Conservation (phyloP, 148 eudicot species). For the Chenopodium suecicum region DNA sequence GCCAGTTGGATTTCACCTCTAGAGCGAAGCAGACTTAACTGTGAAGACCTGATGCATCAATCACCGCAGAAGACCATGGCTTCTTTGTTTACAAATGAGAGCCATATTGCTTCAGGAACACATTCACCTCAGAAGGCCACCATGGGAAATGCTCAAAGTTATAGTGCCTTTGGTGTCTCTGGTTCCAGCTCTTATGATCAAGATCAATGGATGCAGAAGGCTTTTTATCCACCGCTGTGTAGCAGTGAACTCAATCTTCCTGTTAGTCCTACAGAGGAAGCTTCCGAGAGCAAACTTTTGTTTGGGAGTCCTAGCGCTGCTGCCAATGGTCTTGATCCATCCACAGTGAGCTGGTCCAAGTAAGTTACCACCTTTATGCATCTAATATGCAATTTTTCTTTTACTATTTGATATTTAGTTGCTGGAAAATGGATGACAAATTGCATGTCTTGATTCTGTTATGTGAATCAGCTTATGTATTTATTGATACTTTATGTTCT, state of each 20-base stretch:
- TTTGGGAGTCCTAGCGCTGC: conserved; percentile 55
- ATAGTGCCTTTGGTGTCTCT: conserved; percentile 42
- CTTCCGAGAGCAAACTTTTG: conserved; percentile 41
- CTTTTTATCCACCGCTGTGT: conserved; percentile 43
- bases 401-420: conserved; percentile 9
- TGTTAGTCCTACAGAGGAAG: conserved; percentile 44
- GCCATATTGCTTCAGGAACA: conserved; percentile 43
- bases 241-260: conserved; percentile 45
- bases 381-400: conserved; percentile 6
- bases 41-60: conserved; percentile 48
- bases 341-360: conserved; percentile 73
- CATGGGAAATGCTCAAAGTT: conserved; percentile 47
- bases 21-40: conserved; percentile 51
- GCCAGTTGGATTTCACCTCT: conserved; percentile 61
- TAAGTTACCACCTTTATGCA: conserved; percentile 43
- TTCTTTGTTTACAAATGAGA: conserved; percentile 73
- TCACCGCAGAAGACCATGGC: conserved; percentile 67
- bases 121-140: conserved; percentile 46
- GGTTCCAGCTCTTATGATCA: conserved; percentile 42
- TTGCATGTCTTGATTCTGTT: not conserved
- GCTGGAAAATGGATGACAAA: conserved; percentile 7
- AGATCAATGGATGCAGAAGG: conserved; percentile 70
- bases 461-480: not conserved
- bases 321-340: conserved; percentile 46
- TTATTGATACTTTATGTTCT: not conserved